phyloP scores from a whole-genome alignment of 306 rosid genomes.

The Mimosa bimucronata region DNA sequence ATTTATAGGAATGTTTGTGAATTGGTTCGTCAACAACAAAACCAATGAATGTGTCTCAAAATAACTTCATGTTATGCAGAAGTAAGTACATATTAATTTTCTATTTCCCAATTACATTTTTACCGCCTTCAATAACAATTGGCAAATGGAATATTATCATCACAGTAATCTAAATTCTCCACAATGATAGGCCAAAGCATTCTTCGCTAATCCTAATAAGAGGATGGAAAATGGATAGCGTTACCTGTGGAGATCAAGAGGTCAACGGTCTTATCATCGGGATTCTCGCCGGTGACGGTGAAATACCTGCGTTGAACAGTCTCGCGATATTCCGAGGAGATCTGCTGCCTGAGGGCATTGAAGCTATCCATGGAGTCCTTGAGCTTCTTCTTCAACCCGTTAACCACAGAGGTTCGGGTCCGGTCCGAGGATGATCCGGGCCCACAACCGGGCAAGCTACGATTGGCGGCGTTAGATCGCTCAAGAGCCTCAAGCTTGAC shows the following conservation, averaged over 20 bases:
- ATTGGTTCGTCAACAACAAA: background rate
- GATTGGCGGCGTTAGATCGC: slow-evolving; percentile 87
- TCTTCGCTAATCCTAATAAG: background rate
- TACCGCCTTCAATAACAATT: background rate
- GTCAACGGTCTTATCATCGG: slow-evolving; percentile 90
- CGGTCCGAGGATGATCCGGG: slow-evolving; percentile 95
- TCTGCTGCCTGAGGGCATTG: slow-evolving; percentile 61
- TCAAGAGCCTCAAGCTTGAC: slow-evolving; percentile 85
- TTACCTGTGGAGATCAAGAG: slow-evolving; percentile 85
- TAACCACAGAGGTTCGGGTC: slow-evolving; percentile 83
- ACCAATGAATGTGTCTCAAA: background rate
- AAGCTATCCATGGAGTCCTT: slow-evolving; percentile 86
- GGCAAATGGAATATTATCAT: background rate
- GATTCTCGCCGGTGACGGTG: slow-evolving; percentile 96
- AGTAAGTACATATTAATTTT: background rate
- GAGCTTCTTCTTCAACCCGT: slow-evolving; percentile 85
- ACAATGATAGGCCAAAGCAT: background rate
- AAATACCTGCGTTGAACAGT: slow-evolving; percentile 91
- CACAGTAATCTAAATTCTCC: background rate
- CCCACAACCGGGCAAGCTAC: slow-evolving; percentile 79
- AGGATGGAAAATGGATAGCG: too few relatives aligned
- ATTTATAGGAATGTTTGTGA: background rate
- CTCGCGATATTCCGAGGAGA: slow-evolving; percentile 81
- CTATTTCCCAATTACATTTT: background rate
- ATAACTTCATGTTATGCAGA: background rate